These are phyloP conservation scores for Cornus suecica DNA, from an alignment of 148 eudicot species.

Conservation along the genomic window DNA sequence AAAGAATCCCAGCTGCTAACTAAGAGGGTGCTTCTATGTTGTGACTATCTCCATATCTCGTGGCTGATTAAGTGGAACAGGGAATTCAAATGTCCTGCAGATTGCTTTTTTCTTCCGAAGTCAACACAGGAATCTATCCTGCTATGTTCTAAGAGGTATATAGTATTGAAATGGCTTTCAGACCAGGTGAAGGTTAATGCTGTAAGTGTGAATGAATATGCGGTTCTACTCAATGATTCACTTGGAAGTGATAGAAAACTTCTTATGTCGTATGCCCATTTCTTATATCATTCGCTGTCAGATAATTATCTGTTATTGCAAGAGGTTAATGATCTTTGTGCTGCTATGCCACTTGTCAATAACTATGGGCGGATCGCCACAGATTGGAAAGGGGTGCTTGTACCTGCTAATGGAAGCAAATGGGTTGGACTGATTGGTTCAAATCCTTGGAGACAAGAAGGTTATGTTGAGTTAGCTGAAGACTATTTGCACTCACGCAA, in stretches of 20 bases:
- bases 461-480: constrained; percentile 47
- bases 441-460: constrained; percentile 46
- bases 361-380: constrained; percentile 31
- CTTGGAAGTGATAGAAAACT: constrained; percentile 8
- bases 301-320: constrained; percentile 4
- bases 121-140: constrained; percentile 20
- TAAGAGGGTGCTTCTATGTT: constrained; percentile 15
- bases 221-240: not conserved
- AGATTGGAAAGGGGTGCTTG: constrained; percentile 31
- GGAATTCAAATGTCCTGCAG: constrained; percentile 17
- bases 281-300: constrained; percentile 19
- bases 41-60: not conserved
- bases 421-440: constrained; percentile 57
- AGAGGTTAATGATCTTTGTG: constrained; percentile 21
- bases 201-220: constrained; percentile 17
- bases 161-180: constrained; percentile 24
- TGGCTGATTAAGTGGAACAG: constrained; percentile 37
- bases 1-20: constrained; percentile 3
- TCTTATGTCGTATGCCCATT: constrained; percentile 19
- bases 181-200: constrained; percentile 9
- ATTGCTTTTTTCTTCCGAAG: constrained; percentile 12
- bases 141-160: constrained; percentile 14
- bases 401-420: constrained; percentile 61
- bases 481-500: constrained; percentile 37
- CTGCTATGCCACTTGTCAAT: constrained; percentile 45